phyloP scores from a whole-genome alignment of 208 protist genomes.

The Leishmania major region DNA sequence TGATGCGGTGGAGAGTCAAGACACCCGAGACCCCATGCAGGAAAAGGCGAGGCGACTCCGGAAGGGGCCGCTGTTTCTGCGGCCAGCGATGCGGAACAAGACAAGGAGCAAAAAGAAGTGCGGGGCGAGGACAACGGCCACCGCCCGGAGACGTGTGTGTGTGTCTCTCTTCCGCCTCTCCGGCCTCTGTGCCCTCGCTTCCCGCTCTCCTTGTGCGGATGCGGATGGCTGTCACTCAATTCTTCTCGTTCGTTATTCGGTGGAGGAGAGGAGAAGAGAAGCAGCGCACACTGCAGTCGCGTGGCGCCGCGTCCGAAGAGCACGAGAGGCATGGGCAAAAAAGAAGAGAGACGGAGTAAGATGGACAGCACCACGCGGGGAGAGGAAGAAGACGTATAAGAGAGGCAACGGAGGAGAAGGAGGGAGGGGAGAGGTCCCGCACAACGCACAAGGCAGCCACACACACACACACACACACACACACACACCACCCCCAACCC shows the following conservation, averaged over 20 bases:
- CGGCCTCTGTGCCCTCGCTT: neutral
- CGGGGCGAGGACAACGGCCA: neutral
- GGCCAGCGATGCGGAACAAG: neutral
- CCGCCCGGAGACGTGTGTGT: neutral
- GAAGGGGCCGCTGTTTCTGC: neutral
- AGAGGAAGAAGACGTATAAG: neutral
- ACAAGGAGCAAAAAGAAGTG: neutral
- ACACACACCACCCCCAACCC: neutral
- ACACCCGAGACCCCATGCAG: neutral
- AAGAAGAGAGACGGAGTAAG: neutral
- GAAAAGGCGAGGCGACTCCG: neutral
- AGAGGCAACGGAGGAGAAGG: neutral
- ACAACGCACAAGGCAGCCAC: neutral
- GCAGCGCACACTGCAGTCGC: neutral
- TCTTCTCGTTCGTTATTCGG: neutral
- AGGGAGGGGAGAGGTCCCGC: neutral
- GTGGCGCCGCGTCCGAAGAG: neutral
- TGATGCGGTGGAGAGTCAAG: neutral
- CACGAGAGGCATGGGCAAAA: neutral
- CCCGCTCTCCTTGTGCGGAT: neutral
- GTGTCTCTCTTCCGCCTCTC: neutral
- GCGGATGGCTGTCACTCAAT: neutral
- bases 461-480: neutral
- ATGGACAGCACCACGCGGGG: neutral
- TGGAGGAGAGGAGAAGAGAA: neutral